phyloP scores from a whole-genome alignment of 2,329 filamentous ascomycete species.

The Erysiphe neolycopersici region DNA sequence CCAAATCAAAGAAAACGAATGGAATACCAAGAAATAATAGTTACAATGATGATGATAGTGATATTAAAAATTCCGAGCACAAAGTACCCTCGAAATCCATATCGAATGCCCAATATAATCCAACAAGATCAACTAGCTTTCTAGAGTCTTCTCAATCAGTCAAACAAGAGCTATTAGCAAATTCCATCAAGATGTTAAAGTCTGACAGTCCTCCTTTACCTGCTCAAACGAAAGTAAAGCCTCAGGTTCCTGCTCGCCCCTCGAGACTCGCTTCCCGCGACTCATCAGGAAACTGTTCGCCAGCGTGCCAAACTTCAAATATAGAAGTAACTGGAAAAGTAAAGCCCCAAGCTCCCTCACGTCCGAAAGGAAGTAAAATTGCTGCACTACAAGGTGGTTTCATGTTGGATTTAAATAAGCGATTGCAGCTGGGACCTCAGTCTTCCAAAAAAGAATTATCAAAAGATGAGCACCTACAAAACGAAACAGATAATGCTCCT shows the following conservation, averaged over 20 bases:
- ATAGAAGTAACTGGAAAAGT: slow-evolving; percentile 25
- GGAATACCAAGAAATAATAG: slow-evolving; percentile 7
- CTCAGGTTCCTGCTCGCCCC: slow-evolving; percentile 32
- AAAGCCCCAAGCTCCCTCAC: slow-evolving; percentile 63
- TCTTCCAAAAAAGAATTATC: slow-evolving; percentile 41
- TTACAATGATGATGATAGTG: slow-evolving; percentile 18
- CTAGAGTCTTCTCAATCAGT: slow-evolving; percentile 11
- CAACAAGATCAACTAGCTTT: slow-evolving; percentile 22
- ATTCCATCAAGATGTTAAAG: neutral
- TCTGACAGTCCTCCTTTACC: slow-evolving; percentile 5
- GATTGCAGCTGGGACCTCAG: slow-evolving; percentile 65
- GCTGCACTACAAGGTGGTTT: slow-evolving; percentile 77
- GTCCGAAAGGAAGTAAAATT: slow-evolving; percentile 63
- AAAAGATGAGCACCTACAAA: slow-evolving; percentile 24
- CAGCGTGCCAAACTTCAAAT: slow-evolving; percentile 8
- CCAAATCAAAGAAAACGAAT: slow-evolving; percentile 5
- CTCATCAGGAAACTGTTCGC: slow-evolving; percentile 12
- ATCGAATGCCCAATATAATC: slow-evolving; percentile 16
- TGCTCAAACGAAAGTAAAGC: slow-evolving; percentile 29
- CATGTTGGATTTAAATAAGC: slow-evolving; percentile 76
- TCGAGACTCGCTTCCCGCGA: slow-evolving; percentile 25
- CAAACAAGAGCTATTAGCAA: slow-evolving; percentile 8
- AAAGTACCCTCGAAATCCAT: neutral
- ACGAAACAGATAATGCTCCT: slow-evolving; percentile 46
- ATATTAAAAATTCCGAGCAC: slow-evolving; percentile 16